Evolutionary conservation across 257 asterid species (phyloP), one percentile per base, ranked within the genome.

Genomic region (Solanum piurae): DNA sequence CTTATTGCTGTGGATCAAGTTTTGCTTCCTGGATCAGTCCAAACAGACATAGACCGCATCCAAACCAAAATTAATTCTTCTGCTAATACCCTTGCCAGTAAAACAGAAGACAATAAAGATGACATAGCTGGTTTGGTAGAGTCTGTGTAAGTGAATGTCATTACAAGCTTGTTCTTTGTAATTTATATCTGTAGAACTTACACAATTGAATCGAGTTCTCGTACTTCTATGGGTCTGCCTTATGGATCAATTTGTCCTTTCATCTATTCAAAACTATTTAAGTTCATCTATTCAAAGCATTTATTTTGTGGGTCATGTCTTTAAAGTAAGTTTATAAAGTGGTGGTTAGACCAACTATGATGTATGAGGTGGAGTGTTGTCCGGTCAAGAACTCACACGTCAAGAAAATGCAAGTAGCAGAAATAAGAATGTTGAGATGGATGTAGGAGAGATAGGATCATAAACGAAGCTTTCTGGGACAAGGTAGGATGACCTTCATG

Each of bases 41-140:
- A 94, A 90, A 58, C 91, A n/a, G 98, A 95, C 90, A 95, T 97
- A 18, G 98, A 97, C 88, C 85, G 76, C 74, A 94, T 94, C 86
- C 98, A 92, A 75, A 88, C 86, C 89, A 95, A 87, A 94, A 92
- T 97, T 71, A 91, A 94, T 90, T 94, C 98, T 76, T 91, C 99
- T 27, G 96, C 99, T 77, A 89, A 38, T 87, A 91, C 93, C 83
- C 98, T 97, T 83, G 74, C 98, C 83, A 87, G n/a, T 79, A 93
- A 87, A 89, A 90, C 98, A 13, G 66, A 90, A 74, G 94, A 92
- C 25, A 97, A 95, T 88, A 94, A 95, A 8, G 49, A 91, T 58
- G 91, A 93, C 84, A 97, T 97, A 87, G 89, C 88, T 91, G 83
- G 90, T 66, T 84, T 95, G 46, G 90, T 96, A 84, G 87, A 80